Evolutionary conservation across 2,329 filamentous ascomycete species (phyloP).

Genomic region (Pezicula neosporulosa): DNA sequence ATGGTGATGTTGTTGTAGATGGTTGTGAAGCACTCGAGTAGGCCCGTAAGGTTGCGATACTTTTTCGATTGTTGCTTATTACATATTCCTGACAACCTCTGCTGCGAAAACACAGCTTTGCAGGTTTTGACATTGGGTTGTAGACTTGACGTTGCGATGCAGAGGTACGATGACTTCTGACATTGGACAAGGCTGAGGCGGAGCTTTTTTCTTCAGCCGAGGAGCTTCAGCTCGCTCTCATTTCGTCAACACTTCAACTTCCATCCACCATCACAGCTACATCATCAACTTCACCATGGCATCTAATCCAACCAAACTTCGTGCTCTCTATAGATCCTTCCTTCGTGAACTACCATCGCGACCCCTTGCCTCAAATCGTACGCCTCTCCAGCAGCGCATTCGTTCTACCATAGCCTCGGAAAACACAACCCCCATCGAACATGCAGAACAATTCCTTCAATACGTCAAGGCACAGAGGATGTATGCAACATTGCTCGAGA

Average conservation of each 20-base stretch:
- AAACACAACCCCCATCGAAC: conserved; percentile 30
- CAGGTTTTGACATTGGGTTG: conserved; percentile 6
- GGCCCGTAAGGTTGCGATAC: background rate
- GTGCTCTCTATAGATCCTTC: conserved; percentile 81
- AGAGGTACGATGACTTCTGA: too few species aligned
- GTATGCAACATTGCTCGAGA: conserved; percentile 77
- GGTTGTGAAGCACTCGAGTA: background rate
- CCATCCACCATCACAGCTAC: background rate
- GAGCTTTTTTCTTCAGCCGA: too few species aligned
- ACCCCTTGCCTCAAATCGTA: conserved; percentile 47
- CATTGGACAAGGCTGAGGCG: background rate
- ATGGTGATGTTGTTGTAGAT: background rate
- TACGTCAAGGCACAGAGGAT: conserved; percentile 84
- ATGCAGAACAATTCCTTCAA: conserved; percentile 74
- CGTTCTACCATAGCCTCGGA: conserved; percentile 55
- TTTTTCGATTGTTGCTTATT: too few species aligned
- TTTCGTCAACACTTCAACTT: too few species aligned
- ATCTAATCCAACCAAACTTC: conserved; percentile 47
- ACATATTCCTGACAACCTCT: too few species aligned
- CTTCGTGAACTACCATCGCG: conserved; percentile 85
- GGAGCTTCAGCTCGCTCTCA: too few species aligned
- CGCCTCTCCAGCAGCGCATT: conserved; percentile 67
- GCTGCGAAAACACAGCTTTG: background rate
- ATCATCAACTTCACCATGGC: conserved; percentile 9
- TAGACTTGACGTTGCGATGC: background rate